Base-by-base conservation (phyloP, 2,329 filamentous ascomycete species). In the Raffaelea arxii region DNA sequence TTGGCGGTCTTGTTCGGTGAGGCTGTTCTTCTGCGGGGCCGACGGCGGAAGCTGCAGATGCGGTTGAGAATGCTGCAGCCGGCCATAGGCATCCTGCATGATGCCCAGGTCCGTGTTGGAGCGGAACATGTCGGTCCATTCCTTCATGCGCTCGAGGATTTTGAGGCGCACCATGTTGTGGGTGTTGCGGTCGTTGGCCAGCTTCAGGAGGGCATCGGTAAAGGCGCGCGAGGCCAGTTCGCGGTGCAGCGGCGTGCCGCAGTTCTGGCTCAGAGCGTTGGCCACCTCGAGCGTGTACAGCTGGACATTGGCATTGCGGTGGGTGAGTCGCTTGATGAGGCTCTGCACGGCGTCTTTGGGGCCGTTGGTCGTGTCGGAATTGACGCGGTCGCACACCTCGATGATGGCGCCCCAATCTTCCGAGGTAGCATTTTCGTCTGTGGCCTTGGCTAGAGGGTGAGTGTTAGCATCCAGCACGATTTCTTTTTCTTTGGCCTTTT, bases 151-250 rank as follows among this genome's bases (percentile, higher is more conserved):
- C 71, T 97, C 91, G 49, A 97, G 68, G 54, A 98, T 95, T 76
- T 96, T 97, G 53, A 87, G 80, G 68, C 97, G 97, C 62, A 98
- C 92, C 65, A 95, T 88, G 61, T 85, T 84, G 65, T 97, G 92
- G 44, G 91, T 96, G 64, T 94, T 98, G 67, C 90, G 79, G 65
- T 98, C 92, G 68, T 83, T 87, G 53, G 92, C 90, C 49, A 98
- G 77, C 60, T 92, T 83, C 53, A 97, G 74, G 41, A 98, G 72
- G 49, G 91, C 87, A 62, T 98, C 92, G 54, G 92, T 98, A 63
- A 96, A 95, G 62, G 87, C 90, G 58, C 89, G 83, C 55, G 86
- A 92, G 25, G 90, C 85, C 49, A 96, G 72, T 67, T 96, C 90
- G 64, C 86, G 84, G 68, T 96, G 89, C 66, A 95, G 85, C 54